These are phyloP conservation scores for Calonectria henricotiae DNA, from an alignment of 2,329 filamentous ascomycete species.

Conservation along the genomic window DNA sequence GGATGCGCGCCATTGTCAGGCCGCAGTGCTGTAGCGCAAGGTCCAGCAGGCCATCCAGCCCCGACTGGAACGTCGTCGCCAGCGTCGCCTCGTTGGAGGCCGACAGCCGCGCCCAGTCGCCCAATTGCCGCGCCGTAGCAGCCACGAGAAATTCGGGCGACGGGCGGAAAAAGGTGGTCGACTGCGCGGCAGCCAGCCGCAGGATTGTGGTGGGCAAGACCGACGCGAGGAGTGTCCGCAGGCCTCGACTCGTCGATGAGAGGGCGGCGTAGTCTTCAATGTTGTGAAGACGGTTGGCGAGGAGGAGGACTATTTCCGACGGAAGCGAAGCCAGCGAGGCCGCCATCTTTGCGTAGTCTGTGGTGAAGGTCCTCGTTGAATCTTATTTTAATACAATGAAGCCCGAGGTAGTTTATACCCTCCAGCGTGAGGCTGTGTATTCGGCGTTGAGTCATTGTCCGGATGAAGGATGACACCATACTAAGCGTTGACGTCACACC, in stretches of 20 bases:
- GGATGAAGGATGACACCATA: background rate
- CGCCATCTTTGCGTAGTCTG: background rate
- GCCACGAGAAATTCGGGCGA: conserved; percentile 29
- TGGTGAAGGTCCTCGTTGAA: background rate
- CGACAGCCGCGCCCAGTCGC: conserved; percentile 26
- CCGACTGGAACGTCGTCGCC: background rate
- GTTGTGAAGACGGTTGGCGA: conserved; percentile 24
- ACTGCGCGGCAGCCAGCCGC: conserved; percentile 29
- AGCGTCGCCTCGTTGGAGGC: conserved; percentile 21
- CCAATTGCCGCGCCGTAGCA: conserved; percentile 31
- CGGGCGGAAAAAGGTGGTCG: conserved; percentile 31
- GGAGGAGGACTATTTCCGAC: conserved; percentile 12
- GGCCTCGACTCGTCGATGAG: conserved; percentile 28
- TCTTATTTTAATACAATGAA: background rate
- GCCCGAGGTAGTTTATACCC: background rate
- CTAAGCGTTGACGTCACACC: background rate
- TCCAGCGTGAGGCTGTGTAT: background rate
- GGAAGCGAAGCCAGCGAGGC: conserved; percentile 10
- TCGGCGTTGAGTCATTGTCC: background rate
- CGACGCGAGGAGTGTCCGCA: background rate
- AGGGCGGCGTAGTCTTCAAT: conserved; percentile 33
- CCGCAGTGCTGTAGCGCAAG: conserved; percentile 31
- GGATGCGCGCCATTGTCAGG: conserved; percentile 29
- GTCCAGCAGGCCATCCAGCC: conserved; percentile 24
- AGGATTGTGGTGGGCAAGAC: conserved; percentile 21